Evolutionary conservation across 1,139 yeast species (phyloP).

Genomic region (Candida smagusa): DNA sequence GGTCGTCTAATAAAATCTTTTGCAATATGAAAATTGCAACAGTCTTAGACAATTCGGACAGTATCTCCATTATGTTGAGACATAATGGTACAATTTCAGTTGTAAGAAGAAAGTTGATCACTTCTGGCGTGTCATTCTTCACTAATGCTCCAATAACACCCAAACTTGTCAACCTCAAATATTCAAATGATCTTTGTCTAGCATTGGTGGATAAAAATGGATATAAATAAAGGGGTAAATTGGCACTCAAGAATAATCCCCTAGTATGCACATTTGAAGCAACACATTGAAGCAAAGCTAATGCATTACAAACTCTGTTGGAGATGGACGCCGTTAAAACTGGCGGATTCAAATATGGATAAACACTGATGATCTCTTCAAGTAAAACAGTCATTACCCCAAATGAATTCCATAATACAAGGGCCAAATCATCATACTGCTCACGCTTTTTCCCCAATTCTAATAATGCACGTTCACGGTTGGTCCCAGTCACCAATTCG

Average conservation of each 20-base stretch:
- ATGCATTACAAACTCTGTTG: conserved; percentile 91
- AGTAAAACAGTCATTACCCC: conserved; percentile 93
- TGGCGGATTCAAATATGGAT: conserved; percentile 87
- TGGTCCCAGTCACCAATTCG: conserved; percentile 85
- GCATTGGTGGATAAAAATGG: conserved; percentile 93
- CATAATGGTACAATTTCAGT: conserved; percentile 96
- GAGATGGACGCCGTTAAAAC: conserved; percentile 81
- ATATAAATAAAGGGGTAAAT: conserved; percentile 85
- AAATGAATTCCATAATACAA: conserved; percentile 91
- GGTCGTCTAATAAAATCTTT: conserved; percentile 86
- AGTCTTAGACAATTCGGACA: conserved; percentile 90
- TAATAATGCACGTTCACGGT: conserved; percentile 85
- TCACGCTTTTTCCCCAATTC: conserved; percentile 94
- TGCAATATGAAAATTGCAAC: conserved; percentile 95
- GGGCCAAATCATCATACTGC: conserved; percentile 88
- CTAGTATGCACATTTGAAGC: conserved; percentile 94
- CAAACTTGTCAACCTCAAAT: conserved; percentile 82
- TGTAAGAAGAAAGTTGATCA: conserved; percentile 81
- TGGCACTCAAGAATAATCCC: conserved; percentile 79
- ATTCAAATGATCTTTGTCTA: conserved; percentile 89
- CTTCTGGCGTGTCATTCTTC: conserved; percentile 94
- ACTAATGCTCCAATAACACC: conserved; percentile 98
- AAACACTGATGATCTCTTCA: conserved; percentile 87
- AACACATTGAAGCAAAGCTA: conserved; percentile 91
- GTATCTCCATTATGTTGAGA: conserved; percentile 90